Conservation (phyloP, 2,329 filamentous ascomycete genomes). For the Aspergillus neoniger region DNA sequence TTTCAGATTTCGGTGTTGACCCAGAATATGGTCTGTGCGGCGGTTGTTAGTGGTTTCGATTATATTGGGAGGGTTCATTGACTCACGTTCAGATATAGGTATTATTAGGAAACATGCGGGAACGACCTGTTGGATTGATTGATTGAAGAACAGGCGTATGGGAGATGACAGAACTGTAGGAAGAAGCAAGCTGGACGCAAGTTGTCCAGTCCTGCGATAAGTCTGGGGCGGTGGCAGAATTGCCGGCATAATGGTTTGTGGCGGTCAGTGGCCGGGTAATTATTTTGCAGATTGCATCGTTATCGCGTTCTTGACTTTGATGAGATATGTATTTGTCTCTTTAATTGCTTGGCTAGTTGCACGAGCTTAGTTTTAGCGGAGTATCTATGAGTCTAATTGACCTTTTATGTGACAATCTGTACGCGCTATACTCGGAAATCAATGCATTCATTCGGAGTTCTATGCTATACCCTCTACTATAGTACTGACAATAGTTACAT, state of each 20-base stretch:
- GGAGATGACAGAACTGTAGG: background rate
- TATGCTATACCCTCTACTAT: too few relatives aligned
- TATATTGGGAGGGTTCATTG: background rate
- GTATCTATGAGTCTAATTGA: too few relatives aligned
- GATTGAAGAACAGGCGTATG: background rate
- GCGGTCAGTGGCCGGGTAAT: background rate
- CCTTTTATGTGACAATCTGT: too few relatives aligned
- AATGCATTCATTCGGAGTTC: too few relatives aligned
- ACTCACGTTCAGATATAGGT: background rate
- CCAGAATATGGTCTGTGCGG: slow-evolving; percentile 6
- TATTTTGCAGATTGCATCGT: background rate
- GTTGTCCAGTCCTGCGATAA: slow-evolving; percentile 25
- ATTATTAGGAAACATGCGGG: background rate
- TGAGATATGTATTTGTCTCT: too few relatives aligned
- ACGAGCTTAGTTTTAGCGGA: too few relatives aligned
- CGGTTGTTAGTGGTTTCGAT: background rate
- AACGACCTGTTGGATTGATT: background rate
- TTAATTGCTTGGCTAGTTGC: too few relatives aligned
- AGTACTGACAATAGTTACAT: too few relatives aligned
- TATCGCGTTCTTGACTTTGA: too few relatives aligned
- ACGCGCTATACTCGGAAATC: too few relatives aligned
- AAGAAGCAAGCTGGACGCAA: slow-evolving; percentile 17
- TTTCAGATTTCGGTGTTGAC: background rate
- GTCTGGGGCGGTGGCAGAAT: slow-evolving; percentile 28
- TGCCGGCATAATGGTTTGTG: background rate